Evolutionary conservation across 345 rosid genomes (phyloP).

Genomic region (Aquilaria yunnanensis): DNA sequence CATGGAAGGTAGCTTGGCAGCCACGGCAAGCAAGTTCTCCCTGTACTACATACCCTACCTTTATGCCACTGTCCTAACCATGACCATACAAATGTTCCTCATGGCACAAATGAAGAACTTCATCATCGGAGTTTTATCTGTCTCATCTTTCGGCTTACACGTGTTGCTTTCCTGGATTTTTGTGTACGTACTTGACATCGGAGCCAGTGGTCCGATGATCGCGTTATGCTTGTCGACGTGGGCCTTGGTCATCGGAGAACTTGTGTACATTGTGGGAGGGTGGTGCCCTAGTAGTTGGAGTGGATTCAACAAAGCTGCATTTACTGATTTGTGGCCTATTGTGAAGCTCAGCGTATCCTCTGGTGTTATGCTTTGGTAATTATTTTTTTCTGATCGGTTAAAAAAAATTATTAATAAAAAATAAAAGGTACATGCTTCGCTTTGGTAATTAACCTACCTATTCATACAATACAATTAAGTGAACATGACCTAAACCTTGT

Average conservation of each 20-base stretch:
- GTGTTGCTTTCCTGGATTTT: constrained; percentile 21
- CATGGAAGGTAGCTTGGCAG: constrained; percentile 13
- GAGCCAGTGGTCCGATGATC: constrained; percentile 25
- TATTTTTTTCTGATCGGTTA: background rate
- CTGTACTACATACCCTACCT: constrained; percentile 25
- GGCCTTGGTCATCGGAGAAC: constrained; percentile 21
- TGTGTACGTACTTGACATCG: constrained; percentile 15
- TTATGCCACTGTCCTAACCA: constrained; percentile 18
- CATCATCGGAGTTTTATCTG: constrained; percentile 20
- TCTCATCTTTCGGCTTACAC: constrained; percentile 10
- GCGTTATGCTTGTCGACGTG: constrained; percentile 24
- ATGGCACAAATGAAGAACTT: constrained; percentile 25
- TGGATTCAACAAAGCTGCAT: constrained; percentile 25
- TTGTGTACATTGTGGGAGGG: constrained; percentile 27
- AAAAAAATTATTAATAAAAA: background rate
- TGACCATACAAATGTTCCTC: constrained; percentile 26
- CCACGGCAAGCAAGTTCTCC: constrained; percentile 12
- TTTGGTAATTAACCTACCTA: background rate
- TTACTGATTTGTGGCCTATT: constrained; percentile 18
- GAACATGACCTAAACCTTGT: background rate
- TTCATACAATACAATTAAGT: background rate
- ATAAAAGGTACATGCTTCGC: background rate
- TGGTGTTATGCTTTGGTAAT: constrained; percentile 31
- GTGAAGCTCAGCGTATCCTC: constrained; percentile 27
- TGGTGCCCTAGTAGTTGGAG: constrained; percentile 31